Base-by-base conservation (phyloP, 2,329 filamentous ascomycete species). In the Alternaria sp. region DNA sequence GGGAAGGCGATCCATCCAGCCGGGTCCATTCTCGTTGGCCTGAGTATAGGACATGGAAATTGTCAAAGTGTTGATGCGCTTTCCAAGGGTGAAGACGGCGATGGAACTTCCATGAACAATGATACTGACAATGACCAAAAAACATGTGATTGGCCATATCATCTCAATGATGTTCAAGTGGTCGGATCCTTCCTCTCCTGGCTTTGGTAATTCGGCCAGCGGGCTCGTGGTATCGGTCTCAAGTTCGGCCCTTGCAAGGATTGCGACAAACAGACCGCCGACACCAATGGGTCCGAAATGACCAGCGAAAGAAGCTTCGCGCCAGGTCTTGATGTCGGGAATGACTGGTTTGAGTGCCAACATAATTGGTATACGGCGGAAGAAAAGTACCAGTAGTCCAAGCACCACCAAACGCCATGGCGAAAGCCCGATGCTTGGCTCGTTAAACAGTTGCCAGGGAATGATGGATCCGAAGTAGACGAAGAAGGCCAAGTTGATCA, bases 281-380 rank as follows among this genome's bases (percentile, higher is more conserved):
- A 99, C 96, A 57, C 96, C 96, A 70, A 99, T 98, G 26, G 96
- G 96, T 7, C 96, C 96, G 76, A 99, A 99, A 79, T 99, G 96
- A 2, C 96, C 96, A 15, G 96, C 96, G 77, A 99, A 99, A 1
- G 97, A 84, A 6, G 96, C 95, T 78, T 99, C 96, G 72, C 96
- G 90, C 95, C 96, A 99, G 0, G 95, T 98, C 81, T 97, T 98
- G 73, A 99, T 90, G 75, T 99, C 96, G 0, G 96, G 95, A 79
- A 99, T 98, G 6, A 97, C 67, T 0, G 96, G 95, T 77, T 98
- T 98, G 60, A 98, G 83, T 0, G 88, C 81, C 81, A 99, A 81
- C 96, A 99, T 98, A 79, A 97, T 89, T 3, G 96, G 96, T 26
- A 99, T 96, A 45, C 96, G 92, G 55, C 96, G 91, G 87, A 99